Base-by-base conservation (phyloP, 305 asterid genomes). In the Fraxinus baroniana region DNA sequence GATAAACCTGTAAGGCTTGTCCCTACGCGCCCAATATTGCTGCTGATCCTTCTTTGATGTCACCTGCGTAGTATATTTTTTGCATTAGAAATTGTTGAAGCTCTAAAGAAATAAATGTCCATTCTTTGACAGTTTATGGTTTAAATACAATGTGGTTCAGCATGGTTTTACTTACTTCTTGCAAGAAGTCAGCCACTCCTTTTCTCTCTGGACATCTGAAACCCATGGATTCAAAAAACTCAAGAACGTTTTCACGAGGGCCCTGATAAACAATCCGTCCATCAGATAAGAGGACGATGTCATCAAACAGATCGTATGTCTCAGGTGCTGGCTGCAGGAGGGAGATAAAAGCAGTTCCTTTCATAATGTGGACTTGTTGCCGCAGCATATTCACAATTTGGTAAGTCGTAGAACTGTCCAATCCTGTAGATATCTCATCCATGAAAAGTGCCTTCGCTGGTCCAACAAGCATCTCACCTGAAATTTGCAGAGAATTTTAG, bases 351-450 rank as follows among this genome's bases (percentile, higher is more conserved):
- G 95, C 94, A 24, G 98, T 93, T 79, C 94, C 95, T 71, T 91
- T 87, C 89, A 91, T 86, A 73, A 91, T 90, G 86, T 91, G 97
- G 49, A 92, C 90, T 32, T 82, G 49, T 77, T 95, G 97, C 12
- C 88, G 81, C 62, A 95, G 90, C 79, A 87, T 90, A 41, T 91
- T 92, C 76, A 93, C 90, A 26, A 95, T 93, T 72, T 93, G 97
- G 86, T 60, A 92, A 15, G 98, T 94, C 3, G 98, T 93, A 18
- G 98, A 95, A 87, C 98, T 95, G 81, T 95, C 98, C 83, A 95
- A 85, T 76, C 98, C 98, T 12, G 93, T 95, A 0, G 98, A 95
- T 87, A 95, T 95, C 85, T 95, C 98, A n/a, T 95, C 98, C 98
- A 95, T 95, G 83, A 95, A 91, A 74, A 93, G 90, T 39, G 89